Conservation (phyloP, 768 basidiomycete species). For the Boletus fagicola region DNA sequence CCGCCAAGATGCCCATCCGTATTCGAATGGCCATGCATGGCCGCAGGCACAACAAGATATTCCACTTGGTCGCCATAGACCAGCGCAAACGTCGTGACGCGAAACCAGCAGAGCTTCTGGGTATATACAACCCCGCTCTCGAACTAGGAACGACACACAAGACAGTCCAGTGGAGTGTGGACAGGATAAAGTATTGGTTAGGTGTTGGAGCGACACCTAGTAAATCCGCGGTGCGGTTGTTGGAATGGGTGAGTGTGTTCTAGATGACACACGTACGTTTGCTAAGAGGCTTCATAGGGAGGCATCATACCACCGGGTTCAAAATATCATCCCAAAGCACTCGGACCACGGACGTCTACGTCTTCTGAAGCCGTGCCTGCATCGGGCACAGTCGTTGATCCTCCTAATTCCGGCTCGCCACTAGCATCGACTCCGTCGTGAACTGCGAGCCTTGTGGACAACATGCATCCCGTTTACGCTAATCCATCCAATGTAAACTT, state of each 20-base stretch:
- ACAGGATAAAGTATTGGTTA: slow-evolving; percentile 89
- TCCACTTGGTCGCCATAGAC: slow-evolving; percentile 84
- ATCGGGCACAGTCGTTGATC: not conserved
- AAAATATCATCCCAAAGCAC: slow-evolving; percentile 48
- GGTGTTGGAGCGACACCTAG: slow-evolving; percentile 81
- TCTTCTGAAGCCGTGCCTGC: slow-evolving; percentile 2
- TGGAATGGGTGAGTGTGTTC: slow-evolving; percentile 60
- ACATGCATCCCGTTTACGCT: not conserved
- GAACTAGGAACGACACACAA: slow-evolving; percentile 54
- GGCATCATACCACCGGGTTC: slow-evolving; percentile 58
- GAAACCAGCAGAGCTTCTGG: slow-evolving; percentile 83
- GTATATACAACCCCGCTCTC: slow-evolving; percentile 75
- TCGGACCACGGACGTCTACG: slow-evolving; percentile 15
- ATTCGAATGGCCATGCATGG: slow-evolving; percentile 86
- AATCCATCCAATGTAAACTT: not conserved
- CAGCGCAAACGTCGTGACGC: slow-evolving; percentile 71
- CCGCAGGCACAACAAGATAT: slow-evolving; percentile 66
- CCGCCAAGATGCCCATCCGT: slow-evolving; percentile 68
- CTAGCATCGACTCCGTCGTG: slow-evolving; percentile 3
- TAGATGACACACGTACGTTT: not conserved
- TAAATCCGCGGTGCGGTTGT: slow-evolving; percentile 68
- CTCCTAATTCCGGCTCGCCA: not conserved
- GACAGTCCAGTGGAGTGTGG: slow-evolving; percentile 85
- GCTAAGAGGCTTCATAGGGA: slow-evolving; percentile 42
- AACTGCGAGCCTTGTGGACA: not conserved